These are phyloP conservation scores for Suillus paluster DNA, from an alignment of 768 basidiomycete genomes.

Conservation along the genomic window DNA sequence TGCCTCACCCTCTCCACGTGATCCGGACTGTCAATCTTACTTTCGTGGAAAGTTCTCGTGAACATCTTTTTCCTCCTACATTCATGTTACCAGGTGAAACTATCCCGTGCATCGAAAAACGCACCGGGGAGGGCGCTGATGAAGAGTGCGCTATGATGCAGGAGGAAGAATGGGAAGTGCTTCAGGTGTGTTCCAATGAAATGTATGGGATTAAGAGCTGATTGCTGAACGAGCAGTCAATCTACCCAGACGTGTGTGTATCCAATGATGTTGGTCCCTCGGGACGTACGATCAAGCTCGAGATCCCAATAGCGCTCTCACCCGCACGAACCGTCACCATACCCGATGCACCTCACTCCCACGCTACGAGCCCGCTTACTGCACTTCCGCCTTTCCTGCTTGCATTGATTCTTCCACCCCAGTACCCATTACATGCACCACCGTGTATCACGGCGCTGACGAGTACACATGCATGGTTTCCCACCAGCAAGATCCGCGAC, in stretches of 20 bases:
- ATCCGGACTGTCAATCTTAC: constrained; percentile 78
- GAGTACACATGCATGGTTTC: constrained; percentile 63
- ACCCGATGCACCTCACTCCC: constrained; percentile 3
- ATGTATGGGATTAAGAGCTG: constrained; percentile 4
- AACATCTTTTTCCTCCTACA: background rate
- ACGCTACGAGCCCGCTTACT: constrained; percentile 38
- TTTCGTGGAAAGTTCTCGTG: background rate
- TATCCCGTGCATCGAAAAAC: background rate
- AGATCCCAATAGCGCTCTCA: constrained; percentile 68
- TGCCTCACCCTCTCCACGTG: constrained; percentile 43
- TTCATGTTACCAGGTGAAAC: background rate
- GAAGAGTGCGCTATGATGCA: constrained; percentile 30
- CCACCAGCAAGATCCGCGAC: constrained; percentile 30
- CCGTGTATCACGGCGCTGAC: constrained; percentile 61
- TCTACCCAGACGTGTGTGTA: constrained; percentile 70
- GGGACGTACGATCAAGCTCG: constrained; percentile 52
- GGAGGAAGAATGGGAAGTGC: constrained; percentile 63
- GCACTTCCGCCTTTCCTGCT: constrained; percentile 69
- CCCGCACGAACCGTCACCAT: constrained; percentile 45
- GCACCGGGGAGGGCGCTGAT: background rate
- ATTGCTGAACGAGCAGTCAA: constrained; percentile 52
- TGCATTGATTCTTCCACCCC: constrained; percentile 52
- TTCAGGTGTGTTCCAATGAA: constrained; percentile 49
- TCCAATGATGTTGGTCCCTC: constrained; percentile 42
- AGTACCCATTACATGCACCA: constrained; percentile 58